phyloP scores from a whole-genome alignment of 192 early-diverging fungal species.

The Nowakowskiella sp. region DNA sequence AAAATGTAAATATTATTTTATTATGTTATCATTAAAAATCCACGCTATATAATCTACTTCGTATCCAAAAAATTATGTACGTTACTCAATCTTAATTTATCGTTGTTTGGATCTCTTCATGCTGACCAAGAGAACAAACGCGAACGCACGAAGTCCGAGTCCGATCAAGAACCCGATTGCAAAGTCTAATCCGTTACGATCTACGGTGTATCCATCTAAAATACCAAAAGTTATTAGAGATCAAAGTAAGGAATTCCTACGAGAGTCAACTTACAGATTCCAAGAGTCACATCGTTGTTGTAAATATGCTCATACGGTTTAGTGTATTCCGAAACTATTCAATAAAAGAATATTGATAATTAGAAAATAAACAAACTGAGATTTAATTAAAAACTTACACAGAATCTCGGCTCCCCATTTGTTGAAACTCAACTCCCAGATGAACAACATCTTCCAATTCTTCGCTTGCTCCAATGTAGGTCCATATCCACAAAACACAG shows the following conservation, averaged over 20 bases:
- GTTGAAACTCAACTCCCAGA: slow-evolving; percentile 34
- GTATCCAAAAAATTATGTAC: too few species aligned
- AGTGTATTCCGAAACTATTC: slow-evolving; percentile 7
- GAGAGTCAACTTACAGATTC: too few species aligned
- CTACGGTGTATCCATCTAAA: slow-evolving; percentile 32
- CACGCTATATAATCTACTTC: too few species aligned
- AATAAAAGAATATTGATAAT: not conserved
- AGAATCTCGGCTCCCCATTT: slow-evolving; percentile 39
- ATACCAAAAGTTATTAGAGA: too few species aligned
- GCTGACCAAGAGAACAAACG: slow-evolving; percentile 22
- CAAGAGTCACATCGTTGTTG: slow-evolving; percentile 13
- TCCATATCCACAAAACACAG: slow-evolving; percentile 45
- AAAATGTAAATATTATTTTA: too few species aligned
- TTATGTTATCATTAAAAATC: too few species aligned
- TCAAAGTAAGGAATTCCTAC: too few species aligned
- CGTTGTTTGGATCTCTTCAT: slow-evolving; percentile 39
- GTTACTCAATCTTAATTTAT: too few species aligned
- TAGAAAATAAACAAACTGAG: not conserved
- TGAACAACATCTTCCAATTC: slow-evolving; percentile 18
- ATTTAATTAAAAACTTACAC: slow-evolving; percentile 18
- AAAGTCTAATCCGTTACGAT: slow-evolving; percentile 21
- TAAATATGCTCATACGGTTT: slow-evolving; percentile 18
- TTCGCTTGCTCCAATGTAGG: slow-evolving; percentile 27
- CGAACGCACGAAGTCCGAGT: slow-evolving; percentile 15
- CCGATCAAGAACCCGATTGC: slow-evolving; percentile 30